phyloP scores from a whole-genome alignment of 2,329 filamentous ascomycete species.

The Nemania sp. region DNA sequence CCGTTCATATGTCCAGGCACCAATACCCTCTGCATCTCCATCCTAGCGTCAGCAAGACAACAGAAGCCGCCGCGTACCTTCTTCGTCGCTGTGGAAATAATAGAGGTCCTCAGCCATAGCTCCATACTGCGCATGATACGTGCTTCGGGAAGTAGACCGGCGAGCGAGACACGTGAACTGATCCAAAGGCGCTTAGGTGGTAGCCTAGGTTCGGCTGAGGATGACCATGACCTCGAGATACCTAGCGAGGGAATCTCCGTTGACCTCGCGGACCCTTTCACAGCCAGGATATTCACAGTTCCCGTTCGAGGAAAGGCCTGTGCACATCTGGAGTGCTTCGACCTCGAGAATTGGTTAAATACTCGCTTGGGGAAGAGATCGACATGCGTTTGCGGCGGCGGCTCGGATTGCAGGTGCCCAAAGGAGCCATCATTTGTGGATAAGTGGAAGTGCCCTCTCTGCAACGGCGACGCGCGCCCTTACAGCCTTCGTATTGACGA shows the following conservation, averaged over 20 bases:
- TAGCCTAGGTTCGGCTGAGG: conserved; percentile 35
- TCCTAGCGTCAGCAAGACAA: conserved; percentile 32
- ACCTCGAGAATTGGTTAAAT: conserved; percentile 78
- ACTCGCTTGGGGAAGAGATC: conserved; percentile 60
- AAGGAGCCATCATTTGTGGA: conserved; percentile 64
- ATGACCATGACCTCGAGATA: conserved; percentile 68
- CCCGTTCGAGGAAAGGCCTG: conserved; percentile 76
- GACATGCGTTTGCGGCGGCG: conserved; percentile 44
- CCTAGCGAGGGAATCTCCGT: conserved; percentile 62
- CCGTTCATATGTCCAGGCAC: conserved; percentile 57
- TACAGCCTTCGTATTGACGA: conserved; percentile 71
- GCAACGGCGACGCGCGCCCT: conserved; percentile 76
- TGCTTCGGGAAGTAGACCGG: conserved; percentile 45
- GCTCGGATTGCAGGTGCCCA: conserved; percentile 45
- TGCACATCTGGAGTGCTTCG: conserved; percentile 84
- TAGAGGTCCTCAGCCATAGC: conserved; percentile 60
- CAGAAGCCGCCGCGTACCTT: conserved; percentile 47
- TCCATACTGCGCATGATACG: conserved; percentile 48
- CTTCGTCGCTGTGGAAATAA: conserved; percentile 70
- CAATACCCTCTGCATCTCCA: conserved; percentile 65
- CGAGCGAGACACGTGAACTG: conserved; percentile 55
- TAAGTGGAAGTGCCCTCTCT: conserved; percentile 87
- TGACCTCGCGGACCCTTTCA: conserved; percentile 71
- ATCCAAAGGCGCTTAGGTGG: conserved; percentile 58
- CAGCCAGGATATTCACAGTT: conserved; percentile 63